Evolutionary conservation across 164 flowering plant species (phyloP), one percentile per base, ranked within the genome.

Genomic region (Nymphaea colorata): DNA sequence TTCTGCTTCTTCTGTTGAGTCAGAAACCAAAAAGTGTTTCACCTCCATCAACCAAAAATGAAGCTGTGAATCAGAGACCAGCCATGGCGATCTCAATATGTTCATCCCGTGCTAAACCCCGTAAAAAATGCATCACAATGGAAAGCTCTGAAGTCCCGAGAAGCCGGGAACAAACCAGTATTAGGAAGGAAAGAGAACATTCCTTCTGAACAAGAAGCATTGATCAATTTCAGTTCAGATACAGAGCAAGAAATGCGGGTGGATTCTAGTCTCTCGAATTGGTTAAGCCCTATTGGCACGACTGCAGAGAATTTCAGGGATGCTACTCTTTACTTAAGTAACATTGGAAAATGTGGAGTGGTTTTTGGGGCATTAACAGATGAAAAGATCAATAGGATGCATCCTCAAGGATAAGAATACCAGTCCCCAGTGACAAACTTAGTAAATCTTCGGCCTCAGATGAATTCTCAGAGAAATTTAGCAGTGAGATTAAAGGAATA

Each of bases 91-190:
- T 51, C 14, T 70, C 76, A 44, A 8, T 88, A 84, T 75, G 79
- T 83, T 59, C 87, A 88, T 70, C 67, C 95, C 51, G 95, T 93
- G 63, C 68, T 90, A 69, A 90, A 82, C 72, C 96, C 96, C 3
- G 91, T 90, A 0, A 96, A 90, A 72, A 93, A 93, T 71, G 79
- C 88, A 7, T 68, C 82, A 18, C 93, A 93, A 68, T 91, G 99
- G 98, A 90, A 85, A 77, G 82, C 83, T 72, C 79, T 82, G 41
- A 95, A 92, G 76, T 78, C 84, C 47, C 85, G 66, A 79, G 77
- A 80, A 36, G 53, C 69, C 61, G 53, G 53, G 44, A 47, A 66
- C 17, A 44, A 76, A 15, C 71, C 71, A 61, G 16, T 76, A 68
- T 83, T 78, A 15, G 84, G 76, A 15, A 76, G 4, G 70, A 87